Base-by-base conservation (phyloP, 139 green algal genomes). In the Chlorella sp. region DNA sequence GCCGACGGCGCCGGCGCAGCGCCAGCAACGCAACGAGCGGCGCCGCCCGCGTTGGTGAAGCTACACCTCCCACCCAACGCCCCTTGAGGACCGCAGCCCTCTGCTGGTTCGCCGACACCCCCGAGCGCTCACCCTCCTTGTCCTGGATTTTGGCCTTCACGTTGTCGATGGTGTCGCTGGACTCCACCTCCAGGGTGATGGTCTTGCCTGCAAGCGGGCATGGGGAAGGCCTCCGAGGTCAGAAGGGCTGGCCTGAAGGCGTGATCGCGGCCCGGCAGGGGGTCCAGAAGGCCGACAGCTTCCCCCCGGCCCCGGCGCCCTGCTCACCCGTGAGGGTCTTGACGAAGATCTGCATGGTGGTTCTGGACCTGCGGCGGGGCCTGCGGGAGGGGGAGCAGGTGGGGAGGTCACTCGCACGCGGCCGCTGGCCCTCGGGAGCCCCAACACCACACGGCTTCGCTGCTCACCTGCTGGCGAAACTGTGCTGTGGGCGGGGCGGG, bases 131-230 rank as follows among this genome's bases (percentile, higher is more conserved):
- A 96, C 95, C 94, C 91, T 98, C 96, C 94, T 98, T 98, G 94
- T 98, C 85, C 69, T 88, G 85, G 78, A 99, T 99, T 93, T 99
- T 98, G 48, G 92, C 91, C 95, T 99, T 99, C 37, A 99, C 97
- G 88, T 98, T 98, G 82, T 98, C 95, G 32, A 98, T 98, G 30
- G 95, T 98, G 91, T 98, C 95, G 26, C 73, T 91, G 66, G 82
- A 91, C 89, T 98, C 95, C 88, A 99, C 96, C 92, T 98, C 97
- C 3, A 99, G 93, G 24, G 97, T 98, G 92, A 98, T 97, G 86
- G 94, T 97, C 93, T 97, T 97, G 73, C 64, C 64, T 71, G 64
- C 64, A 28, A 28, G 64, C 21, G 21, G 64, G 64, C 21, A 14
- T 2, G 22, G 11, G 21, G 64, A 14, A 12, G 2, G 64, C 48